Percentiles rank a stretch among this genome's conserved stretches.
Evolutionary conservation across 495 filamentous ascomycete species (phyloP).

Genomic region (Cairneyella variabilis): DNA sequence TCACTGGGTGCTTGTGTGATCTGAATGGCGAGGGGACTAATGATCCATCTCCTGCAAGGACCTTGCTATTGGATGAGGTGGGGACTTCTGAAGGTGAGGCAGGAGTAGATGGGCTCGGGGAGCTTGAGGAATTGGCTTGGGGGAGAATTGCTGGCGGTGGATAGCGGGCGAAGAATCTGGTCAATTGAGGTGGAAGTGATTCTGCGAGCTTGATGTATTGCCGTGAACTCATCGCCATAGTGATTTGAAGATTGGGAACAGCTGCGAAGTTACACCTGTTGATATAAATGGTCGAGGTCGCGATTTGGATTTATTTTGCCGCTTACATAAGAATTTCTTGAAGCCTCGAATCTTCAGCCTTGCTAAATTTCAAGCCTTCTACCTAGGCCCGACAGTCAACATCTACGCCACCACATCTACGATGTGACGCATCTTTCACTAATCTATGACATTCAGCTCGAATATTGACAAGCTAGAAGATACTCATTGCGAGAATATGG

Average conservation of each 20-base stretch:
- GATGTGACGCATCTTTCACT: neutral
- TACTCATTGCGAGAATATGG: slow-evolving; percentile 11
- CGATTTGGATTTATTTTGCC: no score
- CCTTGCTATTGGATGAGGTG: slow-evolving; percentile 18
- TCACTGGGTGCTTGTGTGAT: slow-evolving; percentile 62
- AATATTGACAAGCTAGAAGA: neutral
- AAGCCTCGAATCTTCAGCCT: slow-evolving; percentile 21
- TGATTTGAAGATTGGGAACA: slow-evolving; percentile 1
- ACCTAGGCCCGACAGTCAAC: neutral
- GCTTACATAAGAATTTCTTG: slow-evolving; percentile 17
- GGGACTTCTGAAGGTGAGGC: slow-evolving; percentile 21
- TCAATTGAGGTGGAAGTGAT: slow-evolving; percentile 68
- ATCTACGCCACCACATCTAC: neutral
- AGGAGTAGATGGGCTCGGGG: slow-evolving; percentile 31
- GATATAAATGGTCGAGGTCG: no score
- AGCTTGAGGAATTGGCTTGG: slow-evolving; percentile 29
- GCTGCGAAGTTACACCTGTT: slow-evolving; percentile 3
- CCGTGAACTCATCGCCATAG: slow-evolving; percentile 7
- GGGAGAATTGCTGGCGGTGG: slow-evolving; percentile 61
- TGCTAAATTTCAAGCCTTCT: neutral
- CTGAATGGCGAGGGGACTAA: slow-evolving; percentile 67
- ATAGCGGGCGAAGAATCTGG: slow-evolving; percentile 83
- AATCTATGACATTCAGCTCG: neutral
- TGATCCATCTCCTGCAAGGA: slow-evolving; percentile 26
- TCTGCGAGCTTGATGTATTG: slow-evolving; percentile 47